Conservation (phyloP, 2,329 filamentous ascomycete species). For the Chaetomiaceae sp. region DNA sequence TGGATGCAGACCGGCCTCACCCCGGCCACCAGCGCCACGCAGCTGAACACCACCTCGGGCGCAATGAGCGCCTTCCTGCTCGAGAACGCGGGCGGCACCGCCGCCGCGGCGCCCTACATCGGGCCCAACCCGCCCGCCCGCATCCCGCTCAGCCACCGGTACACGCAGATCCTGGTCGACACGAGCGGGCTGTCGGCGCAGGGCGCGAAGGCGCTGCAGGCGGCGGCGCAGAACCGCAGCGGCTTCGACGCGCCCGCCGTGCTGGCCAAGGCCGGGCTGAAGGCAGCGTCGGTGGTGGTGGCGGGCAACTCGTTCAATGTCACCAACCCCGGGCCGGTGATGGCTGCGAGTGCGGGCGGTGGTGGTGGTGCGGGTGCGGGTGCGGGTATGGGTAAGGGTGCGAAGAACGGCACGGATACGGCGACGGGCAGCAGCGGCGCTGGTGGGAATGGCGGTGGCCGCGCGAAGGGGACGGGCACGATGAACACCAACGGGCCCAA, state of each 20-base stretch:
- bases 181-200: constrained; percentile 25
- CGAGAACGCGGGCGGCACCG: constrained; percentile 24
- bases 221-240: constrained; percentile 27
- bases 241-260: constrained; percentile 30
- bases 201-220: constrained; percentile 19
- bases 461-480: too few species aligned
- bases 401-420: too few species aligned
- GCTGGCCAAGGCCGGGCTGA: constrained; percentile 29
- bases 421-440: too few species aligned
- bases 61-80: constrained; percentile 28
- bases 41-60: constrained; percentile 27
- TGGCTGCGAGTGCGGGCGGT: constrained; percentile 1
- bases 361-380: background rate
- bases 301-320: constrained; percentile 36
- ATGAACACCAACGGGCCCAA: too few species aligned
- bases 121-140: constrained; percentile 35
- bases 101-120: constrained; percentile 29
- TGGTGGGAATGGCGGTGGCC: too few species aligned
- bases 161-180: constrained; percentile 36
- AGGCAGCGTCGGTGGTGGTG: constrained; percentile 28
- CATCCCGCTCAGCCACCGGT: constrained; percentile 34
- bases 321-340: constrained; percentile 31
- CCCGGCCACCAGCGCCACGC: constrained; percentile 16
- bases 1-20: constrained; percentile 39
- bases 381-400: too few species aligned